phyloP scores from a whole-genome alignment of 139 green algal species.

The Closterium sp. region DNA sequence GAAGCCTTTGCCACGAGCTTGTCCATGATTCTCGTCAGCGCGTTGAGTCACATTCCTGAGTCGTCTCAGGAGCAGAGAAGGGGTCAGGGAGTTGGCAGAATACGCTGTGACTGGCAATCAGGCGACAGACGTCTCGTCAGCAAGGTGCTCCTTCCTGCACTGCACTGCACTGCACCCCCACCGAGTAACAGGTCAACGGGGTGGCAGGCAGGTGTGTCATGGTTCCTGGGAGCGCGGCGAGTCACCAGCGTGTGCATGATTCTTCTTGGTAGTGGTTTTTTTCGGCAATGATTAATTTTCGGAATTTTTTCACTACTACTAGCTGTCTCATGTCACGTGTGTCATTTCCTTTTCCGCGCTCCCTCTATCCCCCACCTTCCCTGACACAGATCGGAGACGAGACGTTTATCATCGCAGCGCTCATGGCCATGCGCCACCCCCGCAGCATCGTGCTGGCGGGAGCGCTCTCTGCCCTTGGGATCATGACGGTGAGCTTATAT shows the following conservation, averaged over 20 bases:
- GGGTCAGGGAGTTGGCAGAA: too few relatives aligned
- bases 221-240: too few relatives aligned
- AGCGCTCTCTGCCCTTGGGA: slow-evolving; percentile 49
- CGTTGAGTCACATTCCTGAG: neutral
- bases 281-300: neutral
- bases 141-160: neutral
- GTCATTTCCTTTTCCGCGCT: neutral
- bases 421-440: slow-evolving; percentile 63
- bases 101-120: too few relatives aligned
- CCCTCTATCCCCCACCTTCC: neutral
- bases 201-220: neutral
- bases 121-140: too few relatives aligned
- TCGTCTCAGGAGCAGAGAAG: neutral
- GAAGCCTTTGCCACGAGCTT: slow-evolving; percentile 36
- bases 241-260: too few relatives aligned
- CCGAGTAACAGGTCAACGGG: neutral
- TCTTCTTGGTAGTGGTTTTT: too few relatives aligned
- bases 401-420: slow-evolving; percentile 66
- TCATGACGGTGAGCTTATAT: slow-evolving; percentile 56
- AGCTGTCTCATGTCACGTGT: neutral
- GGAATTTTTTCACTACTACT: neutral
- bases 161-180: neutral
- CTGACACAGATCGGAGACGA: slow-evolving; percentile 58
- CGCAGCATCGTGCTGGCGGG: slow-evolving; percentile 52
- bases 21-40: slow-evolving; percentile 45